A percentile compares a stretch with the other conserved stretches of the same genome.
Evolutionary conservation across 306 rosid species (phyloP).

Genomic region (Casuarina glauca): DNA sequence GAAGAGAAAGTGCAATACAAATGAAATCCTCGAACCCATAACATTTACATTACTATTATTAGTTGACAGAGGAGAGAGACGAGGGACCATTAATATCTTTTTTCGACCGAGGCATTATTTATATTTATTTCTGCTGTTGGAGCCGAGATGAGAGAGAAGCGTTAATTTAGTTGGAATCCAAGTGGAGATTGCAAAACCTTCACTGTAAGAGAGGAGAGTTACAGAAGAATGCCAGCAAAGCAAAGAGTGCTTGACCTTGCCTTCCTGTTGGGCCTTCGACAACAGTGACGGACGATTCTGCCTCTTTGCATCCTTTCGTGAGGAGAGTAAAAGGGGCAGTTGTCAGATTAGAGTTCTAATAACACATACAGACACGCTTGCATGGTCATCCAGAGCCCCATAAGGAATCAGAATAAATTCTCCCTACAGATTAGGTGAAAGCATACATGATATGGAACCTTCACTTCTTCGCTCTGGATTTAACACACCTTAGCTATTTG

Average conservation of each 20-base stretch:
- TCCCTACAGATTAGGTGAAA: conserved; percentile 44
- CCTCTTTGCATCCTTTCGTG: conserved; percentile 22
- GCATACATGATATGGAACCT: conserved; percentile 46
- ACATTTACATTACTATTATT: too few species aligned
- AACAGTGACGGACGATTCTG: conserved; percentile 16
- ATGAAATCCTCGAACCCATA: too few species aligned
- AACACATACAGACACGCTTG: conserved; percentile 18
- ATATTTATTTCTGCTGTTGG: too few species aligned
- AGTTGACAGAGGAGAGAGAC: too few species aligned
- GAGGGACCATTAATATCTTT: too few species aligned
- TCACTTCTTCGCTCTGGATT: conserved; percentile 28
- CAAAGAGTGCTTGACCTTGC: conserved; percentile 13
- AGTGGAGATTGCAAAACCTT: not conserved
- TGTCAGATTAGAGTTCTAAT: conserved; percentile 55
- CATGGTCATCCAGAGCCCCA: conserved; percentile 31
- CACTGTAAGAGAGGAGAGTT: not conserved
- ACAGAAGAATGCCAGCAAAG: conserved; percentile 31
- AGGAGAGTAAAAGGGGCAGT: conserved; percentile 32
- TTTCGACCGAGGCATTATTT: too few species aligned
- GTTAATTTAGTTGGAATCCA: not conserved
- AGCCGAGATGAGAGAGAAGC: not conserved
- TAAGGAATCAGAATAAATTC: conserved; percentile 37
- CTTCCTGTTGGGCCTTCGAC: conserved; percentile 34
- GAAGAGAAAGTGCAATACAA: too few species aligned
- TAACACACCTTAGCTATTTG: not conserved